These are phyloP conservation scores for Celoporthe dispersa DNA, from an alignment of 2,329 filamentous ascomycete species.

Conservation along the genomic window DNA sequence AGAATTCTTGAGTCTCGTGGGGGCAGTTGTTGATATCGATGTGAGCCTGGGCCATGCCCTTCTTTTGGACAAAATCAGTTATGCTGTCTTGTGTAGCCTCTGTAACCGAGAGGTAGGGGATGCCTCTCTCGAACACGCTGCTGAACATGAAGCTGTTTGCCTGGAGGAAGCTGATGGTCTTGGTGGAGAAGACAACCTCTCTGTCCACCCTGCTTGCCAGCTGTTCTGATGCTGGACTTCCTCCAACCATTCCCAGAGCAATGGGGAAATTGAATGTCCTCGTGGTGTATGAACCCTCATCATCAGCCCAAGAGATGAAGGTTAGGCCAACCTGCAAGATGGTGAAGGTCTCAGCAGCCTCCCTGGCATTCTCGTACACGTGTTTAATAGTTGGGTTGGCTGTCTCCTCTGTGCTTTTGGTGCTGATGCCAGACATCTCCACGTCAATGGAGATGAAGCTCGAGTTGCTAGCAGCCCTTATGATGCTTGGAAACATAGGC, in stretches of 20 bases:
- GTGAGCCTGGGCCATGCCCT: not conserved
- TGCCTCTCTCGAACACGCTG: conserved; percentile 35
- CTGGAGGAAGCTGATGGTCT: conserved; percentile 38
- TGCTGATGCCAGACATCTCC: conserved; percentile 44
- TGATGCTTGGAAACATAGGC: conserved; percentile 36
- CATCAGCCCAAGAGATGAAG: conserved; percentile 34
- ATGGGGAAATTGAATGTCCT: conserved; percentile 40
- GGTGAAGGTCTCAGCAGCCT: conserved; percentile 38
- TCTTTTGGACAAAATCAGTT: conserved; percentile 20
- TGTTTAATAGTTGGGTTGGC: conserved; percentile 27
- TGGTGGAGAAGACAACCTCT: conserved; percentile 36
- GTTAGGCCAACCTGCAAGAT: conserved; percentile 45
- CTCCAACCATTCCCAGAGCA: conserved; percentile 36
- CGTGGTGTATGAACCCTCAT: conserved; percentile 31
- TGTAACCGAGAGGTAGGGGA: conserved; percentile 39
- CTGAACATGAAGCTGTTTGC: conserved; percentile 36
- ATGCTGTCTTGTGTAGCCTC: conserved; percentile 31
- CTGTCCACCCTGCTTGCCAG: conserved; percentile 36
- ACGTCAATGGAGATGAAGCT: conserved; percentile 43
- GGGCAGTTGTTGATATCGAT: conserved; percentile 24
- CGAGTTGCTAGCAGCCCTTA: conserved; percentile 37
- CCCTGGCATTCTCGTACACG: conserved; percentile 37
- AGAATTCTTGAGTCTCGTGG: conserved; percentile 30
- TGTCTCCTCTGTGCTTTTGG: conserved; percentile 1
- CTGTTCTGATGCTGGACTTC: conserved; percentile 5